Evolutionary conservation across 2,329 filamentous ascomycete species (phyloP).

Genomic region (Graphiopsis chlorocephala): DNA sequence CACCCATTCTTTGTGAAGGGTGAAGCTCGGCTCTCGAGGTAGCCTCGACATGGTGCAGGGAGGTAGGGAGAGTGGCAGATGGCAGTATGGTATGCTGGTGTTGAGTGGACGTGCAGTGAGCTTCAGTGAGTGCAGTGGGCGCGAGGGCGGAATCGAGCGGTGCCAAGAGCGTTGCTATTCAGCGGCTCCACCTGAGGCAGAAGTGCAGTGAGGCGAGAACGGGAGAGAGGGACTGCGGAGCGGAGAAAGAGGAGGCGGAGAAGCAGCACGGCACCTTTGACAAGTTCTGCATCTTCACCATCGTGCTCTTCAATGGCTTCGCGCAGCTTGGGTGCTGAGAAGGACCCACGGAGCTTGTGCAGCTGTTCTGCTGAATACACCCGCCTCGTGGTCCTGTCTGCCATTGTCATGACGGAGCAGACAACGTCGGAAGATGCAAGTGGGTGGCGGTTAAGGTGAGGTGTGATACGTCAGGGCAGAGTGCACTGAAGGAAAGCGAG

Average conservation of each 20-base stretch:
- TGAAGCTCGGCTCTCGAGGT: slow-evolving; percentile 5
- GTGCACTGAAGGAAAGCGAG: background rate
- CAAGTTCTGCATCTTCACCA: slow-evolving; percentile 36
- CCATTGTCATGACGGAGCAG: slow-evolving; percentile 12
- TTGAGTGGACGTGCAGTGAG: background rate
- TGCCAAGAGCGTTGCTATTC: background rate
- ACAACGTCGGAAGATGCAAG: background rate
- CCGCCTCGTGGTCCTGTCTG: slow-evolving; percentile 29
- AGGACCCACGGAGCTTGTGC: slow-evolving; percentile 33
- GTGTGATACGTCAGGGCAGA: background rate
- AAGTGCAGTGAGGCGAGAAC: background rate
- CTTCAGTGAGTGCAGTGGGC: too few relatives aligned
- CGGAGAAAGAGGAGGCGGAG: background rate
- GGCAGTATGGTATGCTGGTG: background rate
- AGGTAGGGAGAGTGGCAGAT: background rate
- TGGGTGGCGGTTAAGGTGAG: background rate
- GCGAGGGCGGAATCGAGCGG: background rate
- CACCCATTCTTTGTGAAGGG: slow-evolving; percentile 20
- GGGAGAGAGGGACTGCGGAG: background rate
- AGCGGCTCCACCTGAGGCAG: slow-evolving; percentile 4
- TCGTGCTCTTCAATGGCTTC: slow-evolving; percentile 37
- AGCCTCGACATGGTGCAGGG: background rate
- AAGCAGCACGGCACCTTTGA: slow-evolving; percentile 33
- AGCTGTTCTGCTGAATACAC: slow-evolving; percentile 39
- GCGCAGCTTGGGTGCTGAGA: slow-evolving; percentile 34